These are phyloP conservation scores for Gillenia trifoliata DNA, from an alignment of 306 rosid species.

Conservation along the genomic window DNA sequence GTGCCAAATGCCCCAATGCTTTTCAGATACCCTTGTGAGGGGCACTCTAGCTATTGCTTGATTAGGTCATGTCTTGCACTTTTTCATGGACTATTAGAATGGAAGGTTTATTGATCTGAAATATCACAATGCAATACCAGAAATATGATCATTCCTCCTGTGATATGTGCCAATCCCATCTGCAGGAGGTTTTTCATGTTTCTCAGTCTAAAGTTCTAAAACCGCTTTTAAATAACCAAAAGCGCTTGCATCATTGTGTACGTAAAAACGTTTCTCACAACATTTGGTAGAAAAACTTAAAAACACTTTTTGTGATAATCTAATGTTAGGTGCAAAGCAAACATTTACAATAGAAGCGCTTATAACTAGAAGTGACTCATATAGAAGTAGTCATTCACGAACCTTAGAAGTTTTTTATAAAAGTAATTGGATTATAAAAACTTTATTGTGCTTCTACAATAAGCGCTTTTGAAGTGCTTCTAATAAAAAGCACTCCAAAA, in stretches of 20 bases:
- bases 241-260: background rate
- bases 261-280: background rate
- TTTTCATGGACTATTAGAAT: background rate
- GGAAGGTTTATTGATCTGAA: background rate
- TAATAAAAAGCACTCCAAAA: background rate
- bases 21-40: background rate
- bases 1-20: slow-evolving; percentile 2
- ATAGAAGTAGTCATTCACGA: background rate
- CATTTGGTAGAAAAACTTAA: background rate
- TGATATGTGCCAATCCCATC: too few species aligned
- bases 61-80: background rate
- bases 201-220: background rate
- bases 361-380: background rate
- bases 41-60: background rate
- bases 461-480: background rate
- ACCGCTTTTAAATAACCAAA: too few species aligned
- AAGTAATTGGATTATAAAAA: background rate
- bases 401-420: background rate
- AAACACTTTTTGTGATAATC: background rate
- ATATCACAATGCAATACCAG: too few species aligned
- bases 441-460: background rate
- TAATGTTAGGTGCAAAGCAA: background rate
- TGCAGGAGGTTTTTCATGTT: too few species aligned
- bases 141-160: too few species aligned
- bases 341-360: background rate